Evolutionary conservation across 495 filamentous ascomycete species (phyloP).

Genomic region (Penicillium roqueforti): DNA sequence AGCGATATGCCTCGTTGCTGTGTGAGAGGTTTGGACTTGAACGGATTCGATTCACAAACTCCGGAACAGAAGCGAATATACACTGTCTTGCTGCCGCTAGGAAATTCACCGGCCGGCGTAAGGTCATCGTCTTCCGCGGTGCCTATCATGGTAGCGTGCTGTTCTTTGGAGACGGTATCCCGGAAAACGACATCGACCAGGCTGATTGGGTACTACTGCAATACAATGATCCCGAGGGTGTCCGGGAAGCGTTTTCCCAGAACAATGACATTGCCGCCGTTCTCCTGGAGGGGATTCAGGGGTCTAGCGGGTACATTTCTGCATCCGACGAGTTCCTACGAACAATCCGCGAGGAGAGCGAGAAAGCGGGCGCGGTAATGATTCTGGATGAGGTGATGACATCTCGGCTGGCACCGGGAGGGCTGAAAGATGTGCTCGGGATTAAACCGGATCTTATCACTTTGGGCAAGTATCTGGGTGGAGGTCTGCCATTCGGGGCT

Average conservation of each 20-base stretch:
- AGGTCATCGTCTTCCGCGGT: constrained; percentile 43
- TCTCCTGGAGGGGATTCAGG: constrained; percentile 55
- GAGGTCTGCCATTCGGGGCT: constrained; percentile 54
- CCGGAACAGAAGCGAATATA: constrained; percentile 51
- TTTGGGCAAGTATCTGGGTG: constrained; percentile 54
- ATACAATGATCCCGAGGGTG: constrained; percentile 35
- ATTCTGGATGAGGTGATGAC: constrained; percentile 13
- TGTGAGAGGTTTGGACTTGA: constrained; percentile 41
- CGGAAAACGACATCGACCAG: constrained; percentile 22
- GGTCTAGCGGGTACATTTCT: constrained; percentile 45
- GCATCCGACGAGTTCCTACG: constrained; percentile 37
- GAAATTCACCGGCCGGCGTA: constrained; percentile 33
- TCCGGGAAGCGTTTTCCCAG: constrained; percentile 13
- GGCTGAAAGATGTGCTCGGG: constrained; percentile 14
- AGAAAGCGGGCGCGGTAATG: background rate
- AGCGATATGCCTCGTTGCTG: constrained; percentile 34
- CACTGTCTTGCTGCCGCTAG: constrained; percentile 42
- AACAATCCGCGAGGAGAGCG: constrained; percentile 14
- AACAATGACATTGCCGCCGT: constrained; percentile 45
- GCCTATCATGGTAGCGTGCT: constrained; percentile 48
- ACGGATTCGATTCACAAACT: constrained; percentile 46
- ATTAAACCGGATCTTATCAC: constrained; percentile 53
- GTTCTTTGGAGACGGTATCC: constrained; percentile 5
- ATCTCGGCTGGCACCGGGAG: constrained; percentile 2
- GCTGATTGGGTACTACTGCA: constrained; percentile 22